These are phyloP conservation scores for Austroboletus eburneus DNA, from an alignment of 768 basidiomycete species.

Conservation along the genomic window DNA sequence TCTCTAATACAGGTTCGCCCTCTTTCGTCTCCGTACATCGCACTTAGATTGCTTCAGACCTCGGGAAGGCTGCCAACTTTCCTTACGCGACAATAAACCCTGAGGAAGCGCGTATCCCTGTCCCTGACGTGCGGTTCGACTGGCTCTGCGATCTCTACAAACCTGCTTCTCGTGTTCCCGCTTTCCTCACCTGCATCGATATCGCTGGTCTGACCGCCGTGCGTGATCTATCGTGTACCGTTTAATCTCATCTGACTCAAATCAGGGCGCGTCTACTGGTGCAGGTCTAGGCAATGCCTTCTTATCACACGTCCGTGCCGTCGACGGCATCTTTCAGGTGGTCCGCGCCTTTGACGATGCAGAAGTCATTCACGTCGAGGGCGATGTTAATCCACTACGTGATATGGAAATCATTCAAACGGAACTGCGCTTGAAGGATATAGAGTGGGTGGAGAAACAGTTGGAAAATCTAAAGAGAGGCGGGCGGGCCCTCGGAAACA, in stretches of 20 bases:
- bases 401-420: constrained; percentile 98
- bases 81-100: constrained; percentile 94
- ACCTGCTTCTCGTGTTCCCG: constrained; percentile 82
- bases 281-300: constrained; percentile 98
- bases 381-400: constrained; percentile 91
- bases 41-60: constrained; percentile 43
- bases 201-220: constrained; percentile 97
- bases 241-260: constrained; percentile 15
- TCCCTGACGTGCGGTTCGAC: constrained; percentile 91
- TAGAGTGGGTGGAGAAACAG: constrained; percentile 96
- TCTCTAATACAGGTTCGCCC: constrained; percentile 80
- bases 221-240: constrained; percentile 25
- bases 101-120: constrained; percentile 93
- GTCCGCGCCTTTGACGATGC: constrained; percentile 98
- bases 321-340: constrained; percentile 99
- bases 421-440: constrained; percentile 93
- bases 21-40: neutral
- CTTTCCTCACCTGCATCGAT: constrained; percentile 96
- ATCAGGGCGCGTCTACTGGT: constrained; percentile 91
- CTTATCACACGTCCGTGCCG: constrained; percentile 94
- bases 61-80: constrained; percentile 95
- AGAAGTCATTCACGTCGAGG: constrained; percentile 99
- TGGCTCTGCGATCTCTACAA: constrained; percentile 93
- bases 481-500: constrained; percentile 67
- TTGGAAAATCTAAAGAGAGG: constrained; percentile 74